Evolutionary conservation across 306 rosid genomes (phyloP), one percentile per base, ranked within the genome.

Genomic region (Sechiopsis laciniata): DNA sequence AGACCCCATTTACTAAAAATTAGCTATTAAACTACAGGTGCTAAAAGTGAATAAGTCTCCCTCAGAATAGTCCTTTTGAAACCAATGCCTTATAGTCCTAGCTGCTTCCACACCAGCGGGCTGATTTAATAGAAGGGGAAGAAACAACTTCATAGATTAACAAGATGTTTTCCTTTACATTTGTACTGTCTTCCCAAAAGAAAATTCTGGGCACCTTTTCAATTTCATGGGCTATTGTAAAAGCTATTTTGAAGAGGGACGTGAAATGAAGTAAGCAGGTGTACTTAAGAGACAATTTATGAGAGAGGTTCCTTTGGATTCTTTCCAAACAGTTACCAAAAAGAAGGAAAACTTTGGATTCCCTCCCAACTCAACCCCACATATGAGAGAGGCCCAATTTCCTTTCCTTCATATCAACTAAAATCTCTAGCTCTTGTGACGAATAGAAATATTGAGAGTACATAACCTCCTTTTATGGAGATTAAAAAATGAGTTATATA

Each of bases 401-500:
- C 64, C 64, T 5, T 21, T 4, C 29, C 29, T 26, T 26, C n/a
- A 58, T 21, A 22, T 58, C 14, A 58, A 58, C 64, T 21, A 24
- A 21, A 58, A 21, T 22, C 16, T 21, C 24, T 58, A 22, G 64
- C 64, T 24, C 64, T 8, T 10, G 64, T 10, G 35, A 9, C 64
- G 11, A 58, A 10, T 58, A 58, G 67, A 61, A 61, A 61, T 61
- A 29, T 29, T 29, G 67, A 61, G 67, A 61, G 14, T 29, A 7
- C 11, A 61, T 61, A 61, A 61, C 22, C 46, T 61, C 19, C 7
- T 29, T 1, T 61, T 14, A 29, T 32, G 46, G 68, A 61, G 45
- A 61, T 7, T 61, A 46, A 32, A 29, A 32, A 58, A 45, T 66
- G 46, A 66, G 72, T 51, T 46, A 66, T n/a, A 37, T 66, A 42